phyloP scores from a whole-genome alignment of 108 stramenopile genomes.

The Fragilariopsis cylindrus region DNA sequence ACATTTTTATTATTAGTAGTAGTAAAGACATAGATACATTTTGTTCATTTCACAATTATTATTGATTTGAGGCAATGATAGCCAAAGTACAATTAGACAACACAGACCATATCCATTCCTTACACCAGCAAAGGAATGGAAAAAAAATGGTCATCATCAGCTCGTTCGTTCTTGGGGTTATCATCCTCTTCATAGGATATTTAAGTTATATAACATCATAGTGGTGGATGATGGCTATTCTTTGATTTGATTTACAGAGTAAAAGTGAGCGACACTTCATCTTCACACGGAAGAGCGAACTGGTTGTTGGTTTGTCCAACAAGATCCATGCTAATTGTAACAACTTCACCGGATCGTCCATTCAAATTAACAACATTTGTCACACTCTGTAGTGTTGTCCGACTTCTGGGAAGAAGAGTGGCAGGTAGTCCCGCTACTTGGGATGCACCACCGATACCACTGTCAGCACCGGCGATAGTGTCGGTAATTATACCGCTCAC shows the following conservation, averaged over 20 bases:
- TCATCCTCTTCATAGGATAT: no score
- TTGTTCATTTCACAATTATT: no score
- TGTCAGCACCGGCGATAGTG: not conserved
- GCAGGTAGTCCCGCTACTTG: not conserved
- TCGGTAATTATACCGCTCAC: not conserved
- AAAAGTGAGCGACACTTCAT: not conserved
- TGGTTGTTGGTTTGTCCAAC: not conserved
- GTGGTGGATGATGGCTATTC: no score
- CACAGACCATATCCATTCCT: no score
- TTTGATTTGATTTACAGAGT: slow-evolving; percentile 1
- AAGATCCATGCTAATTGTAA: not conserved
- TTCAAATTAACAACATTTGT: not conserved
- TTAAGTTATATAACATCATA: no score
- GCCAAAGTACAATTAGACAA: no score
- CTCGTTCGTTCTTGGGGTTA: no score
- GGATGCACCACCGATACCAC: not conserved
- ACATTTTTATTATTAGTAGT: no score
- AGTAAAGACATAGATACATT: no score
- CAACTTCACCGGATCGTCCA: not conserved
- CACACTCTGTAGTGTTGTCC: not conserved
- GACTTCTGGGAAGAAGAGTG: not conserved
- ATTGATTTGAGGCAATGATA: no score
- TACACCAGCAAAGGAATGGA: no score
- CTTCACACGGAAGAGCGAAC: slow-evolving; percentile 6
- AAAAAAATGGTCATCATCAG: no score